Conservation (phyloP, 257 asterid species). For the Nicotiana tabacum region DNA sequence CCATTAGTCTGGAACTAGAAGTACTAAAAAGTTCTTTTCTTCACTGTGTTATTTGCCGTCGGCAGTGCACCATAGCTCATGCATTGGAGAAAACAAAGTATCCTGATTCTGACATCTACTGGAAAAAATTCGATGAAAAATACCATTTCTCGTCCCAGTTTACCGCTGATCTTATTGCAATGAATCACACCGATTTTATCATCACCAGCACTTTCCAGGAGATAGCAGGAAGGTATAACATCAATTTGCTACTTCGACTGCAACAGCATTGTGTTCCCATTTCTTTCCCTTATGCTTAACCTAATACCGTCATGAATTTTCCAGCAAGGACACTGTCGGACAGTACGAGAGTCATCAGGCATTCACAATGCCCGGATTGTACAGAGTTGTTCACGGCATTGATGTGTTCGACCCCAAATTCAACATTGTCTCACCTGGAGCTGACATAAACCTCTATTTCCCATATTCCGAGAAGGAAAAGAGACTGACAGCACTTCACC, state of each 20-base stretch:
- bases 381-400: constrained; percentile 94
- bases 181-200: constrained; percentile 97
- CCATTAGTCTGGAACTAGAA: background rate
- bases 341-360: constrained; percentile 96
- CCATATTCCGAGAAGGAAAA: constrained; percentile 62
- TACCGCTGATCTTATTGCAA: constrained; percentile 90
- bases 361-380: constrained; percentile 95
- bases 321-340: constrained; percentile 92
- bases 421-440: constrained; percentile 96
- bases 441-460: constrained; percentile 68
- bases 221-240: constrained; percentile 85
- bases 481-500: constrained; percentile 68
- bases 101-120: constrained; percentile 20
- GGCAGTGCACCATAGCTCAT: constrained; percentile 19
- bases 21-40: background rate
- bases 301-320: background rate
- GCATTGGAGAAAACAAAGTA: constrained; percentile 23
- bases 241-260: background rate
- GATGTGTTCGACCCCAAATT: constrained; percentile 91
- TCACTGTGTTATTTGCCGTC: background rate
- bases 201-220: constrained; percentile 98
- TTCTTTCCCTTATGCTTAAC: background rate
- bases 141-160: constrained; percentile 96
- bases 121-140: constrained; percentile 52
- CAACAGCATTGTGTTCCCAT: background rate